Conservation (phyloP, 257 asterid species). For the Jasminum sambac region DNA sequence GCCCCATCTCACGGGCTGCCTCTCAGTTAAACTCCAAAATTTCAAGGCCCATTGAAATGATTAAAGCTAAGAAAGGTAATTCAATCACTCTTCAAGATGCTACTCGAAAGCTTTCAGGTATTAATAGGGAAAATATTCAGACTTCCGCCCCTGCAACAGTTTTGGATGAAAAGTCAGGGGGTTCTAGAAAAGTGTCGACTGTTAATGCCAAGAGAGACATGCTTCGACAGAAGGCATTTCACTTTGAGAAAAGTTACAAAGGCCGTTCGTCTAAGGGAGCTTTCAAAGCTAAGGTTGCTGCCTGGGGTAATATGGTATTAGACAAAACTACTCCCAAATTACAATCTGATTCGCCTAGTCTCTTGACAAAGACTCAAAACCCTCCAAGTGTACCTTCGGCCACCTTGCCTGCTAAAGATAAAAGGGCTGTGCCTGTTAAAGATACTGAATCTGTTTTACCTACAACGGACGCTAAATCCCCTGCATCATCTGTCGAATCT, state of each 20-base stretch:
- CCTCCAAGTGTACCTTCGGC: slow-evolving; percentile 25
- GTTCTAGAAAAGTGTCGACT: slow-evolving; percentile 40
- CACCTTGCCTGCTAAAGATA: slow-evolving; percentile 23
- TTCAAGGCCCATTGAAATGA: slow-evolving; percentile 24
- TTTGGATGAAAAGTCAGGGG: slow-evolving; percentile 45
- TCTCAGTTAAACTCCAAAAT: slow-evolving; percentile 26
- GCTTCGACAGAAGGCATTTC: slow-evolving; percentile 62
- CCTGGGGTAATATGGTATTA: slow-evolving; percentile 69
- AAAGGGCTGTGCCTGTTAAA: slow-evolving; percentile 24
- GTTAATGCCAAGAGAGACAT: slow-evolving; percentile 53
- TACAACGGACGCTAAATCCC: slow-evolving; percentile 28
- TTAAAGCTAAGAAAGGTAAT: slow-evolving; percentile 29
- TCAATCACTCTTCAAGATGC: slow-evolving; percentile 38
- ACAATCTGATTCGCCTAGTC: slow-evolving; percentile 43
- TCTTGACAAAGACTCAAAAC: slow-evolving; percentile 33
- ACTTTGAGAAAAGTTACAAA: slow-evolving; percentile 58
- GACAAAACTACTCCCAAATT: slow-evolving; percentile 51
- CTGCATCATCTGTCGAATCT: slow-evolving; percentile 26
- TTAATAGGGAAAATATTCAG: slow-evolving; percentile 29
- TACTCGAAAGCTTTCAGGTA: slow-evolving; percentile 34
- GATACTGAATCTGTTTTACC: slow-evolving; percentile 43
- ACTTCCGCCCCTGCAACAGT: slow-evolving; percentile 21
- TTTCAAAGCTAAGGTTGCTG: slow-evolving; percentile 63
- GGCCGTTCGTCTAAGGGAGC: slow-evolving; percentile 62
- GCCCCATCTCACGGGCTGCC: slow-evolving; percentile 26